Percentiles rank a stretch among this genome's conserved stretches.
Evolutionary conservation across 345 rosid genomes (phyloP).

Genomic region (Citropsis articulata): DNA sequence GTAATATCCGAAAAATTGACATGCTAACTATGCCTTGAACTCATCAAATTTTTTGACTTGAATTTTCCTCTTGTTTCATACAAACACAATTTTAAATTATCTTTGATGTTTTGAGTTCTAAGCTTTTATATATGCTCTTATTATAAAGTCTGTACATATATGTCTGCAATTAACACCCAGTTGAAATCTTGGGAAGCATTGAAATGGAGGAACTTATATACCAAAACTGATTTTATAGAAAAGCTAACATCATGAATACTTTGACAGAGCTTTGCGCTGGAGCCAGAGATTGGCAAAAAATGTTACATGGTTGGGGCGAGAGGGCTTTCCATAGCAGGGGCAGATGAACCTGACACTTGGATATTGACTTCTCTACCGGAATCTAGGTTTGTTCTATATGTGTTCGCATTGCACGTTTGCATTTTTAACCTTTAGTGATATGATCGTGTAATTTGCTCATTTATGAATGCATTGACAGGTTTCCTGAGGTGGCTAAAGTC

Average conservation of each 20-base stretch:
- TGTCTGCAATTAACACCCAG: too few species aligned
- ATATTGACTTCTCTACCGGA: conserved; percentile 9
- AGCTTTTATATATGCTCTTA: not conserved
- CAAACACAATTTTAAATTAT: not conserved
- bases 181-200: not conserved
- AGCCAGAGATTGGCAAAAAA: conserved; percentile 27
- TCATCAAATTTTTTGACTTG: not conserved
- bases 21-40: not conserved
- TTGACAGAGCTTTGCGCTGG: conserved; percentile 24
- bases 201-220: not conserved
- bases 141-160: too few species aligned
- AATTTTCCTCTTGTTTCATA: not conserved
- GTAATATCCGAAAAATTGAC: not conserved
- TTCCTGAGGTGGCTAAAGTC: conserved; percentile 29
- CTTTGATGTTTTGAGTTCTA: not conserved
- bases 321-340: conserved; percentile 27
- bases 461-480: conserved; percentile 5
- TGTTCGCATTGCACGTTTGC: not conserved
- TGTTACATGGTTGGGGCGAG: conserved; percentile 30
- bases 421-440: not conserved
- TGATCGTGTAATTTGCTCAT: not conserved
- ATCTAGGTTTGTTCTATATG: conserved; percentile 22
- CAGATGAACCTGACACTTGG: conserved; percentile 27
- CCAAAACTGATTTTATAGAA: too few species aligned
- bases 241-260: not conserved